phyloP scores from a whole-genome alignment of 106 monocot species.

The Acanthochlamys bracteata region DNA sequence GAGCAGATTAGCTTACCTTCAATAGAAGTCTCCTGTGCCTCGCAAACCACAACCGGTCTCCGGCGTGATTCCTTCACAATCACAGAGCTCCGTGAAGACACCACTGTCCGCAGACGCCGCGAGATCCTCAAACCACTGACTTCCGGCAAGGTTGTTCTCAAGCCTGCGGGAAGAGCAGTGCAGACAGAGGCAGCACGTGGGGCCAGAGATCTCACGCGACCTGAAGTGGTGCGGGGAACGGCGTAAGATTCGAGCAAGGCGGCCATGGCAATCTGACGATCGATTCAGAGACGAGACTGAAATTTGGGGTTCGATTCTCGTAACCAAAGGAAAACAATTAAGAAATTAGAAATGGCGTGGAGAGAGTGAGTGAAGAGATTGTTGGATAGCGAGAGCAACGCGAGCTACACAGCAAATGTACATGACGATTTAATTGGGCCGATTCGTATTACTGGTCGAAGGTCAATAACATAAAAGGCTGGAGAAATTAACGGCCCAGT shows the following conservation, averaged over 20 bases:
- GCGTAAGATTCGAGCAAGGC: conserved; percentile 17
- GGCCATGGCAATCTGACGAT: conserved; percentile 18
- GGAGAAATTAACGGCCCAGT: too few species aligned
- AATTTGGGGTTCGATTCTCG: not conserved
- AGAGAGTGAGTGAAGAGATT: too few species aligned
- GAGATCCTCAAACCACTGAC: conserved; percentile 19
- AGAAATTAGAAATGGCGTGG: not conserved
- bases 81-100: not conserved
- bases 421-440: too few species aligned
- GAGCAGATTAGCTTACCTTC: conserved; percentile 14
- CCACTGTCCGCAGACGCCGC: conserved; percentile 1
- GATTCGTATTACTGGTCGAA: too few species aligned
- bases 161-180: not conserved
- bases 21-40: conserved; percentile 26
- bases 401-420: not conserved
- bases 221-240: conserved; percentile 2
- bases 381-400: not conserved
- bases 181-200: conserved; percentile 3
- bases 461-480: too few species aligned
- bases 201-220: not conserved
- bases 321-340: not conserved
- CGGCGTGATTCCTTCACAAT: conserved; percentile 8
- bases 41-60: conserved; percentile 27
- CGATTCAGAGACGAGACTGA: too few species aligned
- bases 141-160: conserved; percentile 5